These are phyloP conservation scores for Ostreobium quekettii DNA, from an alignment of 139 green algal species.

Conservation along the genomic window DNA sequence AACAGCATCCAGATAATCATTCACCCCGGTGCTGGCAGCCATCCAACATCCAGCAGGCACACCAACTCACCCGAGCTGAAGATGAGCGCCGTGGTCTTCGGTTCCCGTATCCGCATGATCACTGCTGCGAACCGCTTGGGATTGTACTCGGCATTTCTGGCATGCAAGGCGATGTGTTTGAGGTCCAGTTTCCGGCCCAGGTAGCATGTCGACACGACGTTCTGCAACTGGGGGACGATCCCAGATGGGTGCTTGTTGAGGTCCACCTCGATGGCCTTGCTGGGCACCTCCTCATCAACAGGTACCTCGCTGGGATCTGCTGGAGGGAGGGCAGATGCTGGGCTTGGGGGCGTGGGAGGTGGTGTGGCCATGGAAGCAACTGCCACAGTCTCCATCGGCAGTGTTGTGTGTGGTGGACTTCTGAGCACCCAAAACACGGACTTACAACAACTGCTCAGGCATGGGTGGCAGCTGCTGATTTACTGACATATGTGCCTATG, in stretches of 20 bases:
- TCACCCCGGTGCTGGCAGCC: neutral
- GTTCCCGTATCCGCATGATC: slow-evolving; percentile 97
- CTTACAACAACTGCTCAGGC: too few species aligned
- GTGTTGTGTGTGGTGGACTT: too few species aligned
- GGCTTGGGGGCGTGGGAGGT: too few species aligned
- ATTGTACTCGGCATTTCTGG: slow-evolving; percentile 98
- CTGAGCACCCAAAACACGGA: too few species aligned
- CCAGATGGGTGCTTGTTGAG: slow-evolving; percentile 71
- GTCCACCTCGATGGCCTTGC: too few species aligned
- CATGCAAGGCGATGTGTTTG: slow-evolving; percentile 93
- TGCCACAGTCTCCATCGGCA: too few species aligned
- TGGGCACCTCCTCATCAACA: too few species aligned
- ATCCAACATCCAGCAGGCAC: neutral
- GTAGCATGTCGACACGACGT: slow-evolving; percentile 94
- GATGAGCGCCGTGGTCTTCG: slow-evolving; percentile 96
- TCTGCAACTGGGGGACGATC: slow-evolving; percentile 88
- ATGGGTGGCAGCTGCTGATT: too few species aligned
- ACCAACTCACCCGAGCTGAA: slow-evolving; percentile 56
- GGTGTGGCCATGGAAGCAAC: too few species aligned
- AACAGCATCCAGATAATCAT: neutral
- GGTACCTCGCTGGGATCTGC: too few species aligned
- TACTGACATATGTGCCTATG: too few species aligned
- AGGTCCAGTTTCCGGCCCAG: slow-evolving; percentile 89
- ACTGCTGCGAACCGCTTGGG: slow-evolving; percentile 98
- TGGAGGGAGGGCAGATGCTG: too few species aligned